These are phyloP conservation scores for Fusarium cicatricum DNA, from an alignment of 2,329 filamentous ascomycete species.

Conservation along the genomic window DNA sequence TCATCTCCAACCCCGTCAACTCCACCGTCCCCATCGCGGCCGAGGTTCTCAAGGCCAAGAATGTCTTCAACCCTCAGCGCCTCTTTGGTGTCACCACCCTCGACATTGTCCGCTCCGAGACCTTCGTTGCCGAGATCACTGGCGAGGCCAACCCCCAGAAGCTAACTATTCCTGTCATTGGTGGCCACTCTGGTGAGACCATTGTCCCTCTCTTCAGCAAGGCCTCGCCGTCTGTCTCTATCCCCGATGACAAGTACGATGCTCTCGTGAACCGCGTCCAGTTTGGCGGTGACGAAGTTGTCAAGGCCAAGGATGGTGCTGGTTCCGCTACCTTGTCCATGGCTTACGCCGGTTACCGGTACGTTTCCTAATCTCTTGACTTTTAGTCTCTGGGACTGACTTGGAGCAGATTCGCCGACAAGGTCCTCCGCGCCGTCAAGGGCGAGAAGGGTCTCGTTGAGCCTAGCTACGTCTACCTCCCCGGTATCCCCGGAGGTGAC, in stretches of 20 bases:
- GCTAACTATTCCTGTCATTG: conserved; percentile 89
- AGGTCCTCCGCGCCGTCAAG: conserved; percentile 85
- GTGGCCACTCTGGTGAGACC: conserved; percentile 97
- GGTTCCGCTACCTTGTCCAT: conserved; percentile 93
- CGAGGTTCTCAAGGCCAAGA: conserved; percentile 93
- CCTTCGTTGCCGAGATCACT: conserved; percentile 86
- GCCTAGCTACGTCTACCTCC: conserved; percentile 95
- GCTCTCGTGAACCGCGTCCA: conserved; percentile 93
- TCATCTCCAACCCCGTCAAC: conserved; percentile 99
- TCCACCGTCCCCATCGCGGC: conserved; percentile 97
- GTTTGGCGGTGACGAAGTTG: conserved; percentile 97
- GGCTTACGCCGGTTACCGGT: conserved; percentile 96
- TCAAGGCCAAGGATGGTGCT: conserved; percentile 91
- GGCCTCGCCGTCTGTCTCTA: conserved; percentile 78
- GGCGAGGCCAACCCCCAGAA: conserved; percentile 85
- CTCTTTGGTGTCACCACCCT: conserved; percentile 99
- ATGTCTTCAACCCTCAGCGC: conserved; percentile 93
- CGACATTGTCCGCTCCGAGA: conserved; percentile 97
- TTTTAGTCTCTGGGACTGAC: conserved; percentile 18
- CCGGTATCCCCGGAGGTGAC: conserved; percentile 86
- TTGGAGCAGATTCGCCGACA: conserved; percentile 83
- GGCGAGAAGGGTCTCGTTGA: conserved; percentile 94
- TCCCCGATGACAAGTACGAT: conserved; percentile 90
- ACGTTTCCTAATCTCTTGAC: conserved; percentile 24
- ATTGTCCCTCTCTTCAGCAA: conserved; percentile 98